Base-by-base conservation (phyloP, 31 red algal species). In the Porphyra umbilicalis region DNA sequence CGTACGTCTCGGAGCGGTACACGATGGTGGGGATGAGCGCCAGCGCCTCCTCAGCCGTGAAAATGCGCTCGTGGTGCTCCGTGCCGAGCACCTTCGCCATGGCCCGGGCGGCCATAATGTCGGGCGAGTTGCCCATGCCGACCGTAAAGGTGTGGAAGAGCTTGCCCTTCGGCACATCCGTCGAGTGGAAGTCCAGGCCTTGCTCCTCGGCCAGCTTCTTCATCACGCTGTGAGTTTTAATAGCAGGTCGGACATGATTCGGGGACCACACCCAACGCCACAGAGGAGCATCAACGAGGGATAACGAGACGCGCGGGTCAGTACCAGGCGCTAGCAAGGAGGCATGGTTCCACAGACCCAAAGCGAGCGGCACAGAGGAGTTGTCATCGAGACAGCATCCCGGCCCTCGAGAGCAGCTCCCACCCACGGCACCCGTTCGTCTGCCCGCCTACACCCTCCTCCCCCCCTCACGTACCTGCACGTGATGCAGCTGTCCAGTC, bases 1-100 rank as follows among this genome's bases (percentile, higher is more conserved):
- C 88, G 82, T 86, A 90, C 39, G 88, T 90, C 75, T 90, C 88
- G 13, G 87, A 2, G 25, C 87, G 88, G 44, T 90, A 86, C 8
- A 90, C 87, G 32, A 90, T 84, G 35, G 67, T 25, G 29, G 79
- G 77, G 6, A 90, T 35, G n/a, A 77, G 76, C 33, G 31, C 2
- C 32, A 90, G 36, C 0, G 75, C 88, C 36, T 87, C 83, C 20
- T 90, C 83, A 6, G 79, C 75, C 32, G 85, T 90, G 74, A 90
- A 90, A 2, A 86, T 81, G 10, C 88, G 44, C 31, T 86, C 88
- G 29, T 87, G 83, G 30, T 90, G 88, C 75, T 86, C 78, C 39
- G 88, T 90, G 33, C 76, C 76, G 0, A 90, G 31, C 29, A 86
- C 88, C 40, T 88, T 84, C 1, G 83, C 83, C 36, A 90, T 84